Percentiles rank a stretch among this genome's conserved stretches.
These are phyloP conservation scores for Sporothrix protearum DNA, from an alignment of 2,329 filamentous ascomycete species.

Conservation along the genomic window DNA sequence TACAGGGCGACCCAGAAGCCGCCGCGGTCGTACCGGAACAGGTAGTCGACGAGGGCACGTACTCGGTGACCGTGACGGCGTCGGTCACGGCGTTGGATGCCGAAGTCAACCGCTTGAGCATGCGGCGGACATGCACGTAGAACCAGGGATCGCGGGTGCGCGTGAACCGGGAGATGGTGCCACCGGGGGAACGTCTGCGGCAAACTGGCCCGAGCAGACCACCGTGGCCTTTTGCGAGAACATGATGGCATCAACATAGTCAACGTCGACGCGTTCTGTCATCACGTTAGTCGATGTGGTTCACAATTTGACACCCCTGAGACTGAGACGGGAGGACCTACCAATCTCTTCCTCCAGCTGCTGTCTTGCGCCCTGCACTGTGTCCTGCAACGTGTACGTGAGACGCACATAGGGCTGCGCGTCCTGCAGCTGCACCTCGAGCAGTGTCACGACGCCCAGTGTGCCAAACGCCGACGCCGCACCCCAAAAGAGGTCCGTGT, in stretches of 20 bases:
- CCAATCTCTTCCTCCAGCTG: constrained; percentile 38
- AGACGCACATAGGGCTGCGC: constrained; percentile 55
- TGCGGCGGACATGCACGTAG: constrained; percentile 61
- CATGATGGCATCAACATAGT: constrained; percentile 69
- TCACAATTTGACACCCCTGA: neutral
- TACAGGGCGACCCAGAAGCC: constrained; percentile 65
- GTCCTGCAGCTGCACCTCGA: constrained; percentile 55
- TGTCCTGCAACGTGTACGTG: constrained; percentile 48
- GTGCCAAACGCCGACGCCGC: constrained; percentile 59
- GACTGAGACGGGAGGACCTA: neutral
- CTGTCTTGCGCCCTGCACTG: constrained; percentile 43
- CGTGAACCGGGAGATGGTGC: constrained; percentile 48
- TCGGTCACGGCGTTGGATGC: too few relatives aligned
- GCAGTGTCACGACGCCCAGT: constrained; percentile 56
- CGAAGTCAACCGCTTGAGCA: constrained; percentile 32
- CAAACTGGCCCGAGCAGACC: constrained; percentile 58
- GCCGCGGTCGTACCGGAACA: constrained; percentile 68
- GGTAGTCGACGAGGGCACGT: constrained; percentile 63
- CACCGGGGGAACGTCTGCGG: constrained; percentile 43
- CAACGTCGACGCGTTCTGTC: constrained; percentile 31
- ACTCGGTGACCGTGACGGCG: constrained; percentile 36
- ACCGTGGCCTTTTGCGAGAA: constrained; percentile 55
- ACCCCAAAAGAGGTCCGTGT: constrained; percentile 55
- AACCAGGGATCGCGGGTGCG: constrained; percentile 66
- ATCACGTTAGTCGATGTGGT: neutral